Evolutionary conservation across 768 basidiomycete genomes (phyloP).

Genomic region (Baorangia bicolor): DNA sequence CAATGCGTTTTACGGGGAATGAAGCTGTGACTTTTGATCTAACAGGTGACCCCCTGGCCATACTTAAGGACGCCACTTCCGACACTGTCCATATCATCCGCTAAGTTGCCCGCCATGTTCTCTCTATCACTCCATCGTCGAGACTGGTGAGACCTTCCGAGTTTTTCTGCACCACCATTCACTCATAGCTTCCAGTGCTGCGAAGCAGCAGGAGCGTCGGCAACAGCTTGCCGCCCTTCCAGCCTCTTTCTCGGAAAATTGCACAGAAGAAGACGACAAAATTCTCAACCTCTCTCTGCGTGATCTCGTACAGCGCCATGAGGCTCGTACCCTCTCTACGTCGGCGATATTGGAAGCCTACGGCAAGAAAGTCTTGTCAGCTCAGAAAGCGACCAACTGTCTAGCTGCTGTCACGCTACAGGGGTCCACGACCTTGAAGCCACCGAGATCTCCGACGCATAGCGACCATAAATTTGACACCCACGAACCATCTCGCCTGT

Average conservation of each 20-base stretch:
- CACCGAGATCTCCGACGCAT: slow-evolving; percentile 6
- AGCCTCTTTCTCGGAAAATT: slow-evolving; percentile 25
- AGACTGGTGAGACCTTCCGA: slow-evolving; percentile 27
- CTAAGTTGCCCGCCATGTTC: slow-evolving; percentile 20
- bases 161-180: background rate
- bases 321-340: slow-evolving; percentile 26
- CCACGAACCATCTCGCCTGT: slow-evolving; percentile 15
- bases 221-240: slow-evolving; percentile 32
- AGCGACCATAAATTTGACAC: background rate
- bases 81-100: too few species aligned
- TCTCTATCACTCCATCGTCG: slow-evolving; percentile 24
- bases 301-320: slow-evolving; percentile 37
- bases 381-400: slow-evolving; percentile 49
- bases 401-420: slow-evolving; percentile 45
- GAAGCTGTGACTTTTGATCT: background rate
- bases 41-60: background rate
- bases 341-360: slow-evolving; percentile 38
- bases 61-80: slow-evolving; percentile 2
- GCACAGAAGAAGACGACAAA: slow-evolving; percentile 36
- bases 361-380: slow-evolving; percentile 39
- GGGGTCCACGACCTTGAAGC: slow-evolving; percentile 19
- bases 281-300: slow-evolving; percentile 38
- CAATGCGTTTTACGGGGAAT: background rate
- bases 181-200: slow-evolving; percentile 21
- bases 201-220: slow-evolving; percentile 36